Percentiles rank a stretch among this genome's conserved stretches.
phyloP scores from a whole-genome alignment of 345 rosid species.

The Populus davidiana region DNA sequence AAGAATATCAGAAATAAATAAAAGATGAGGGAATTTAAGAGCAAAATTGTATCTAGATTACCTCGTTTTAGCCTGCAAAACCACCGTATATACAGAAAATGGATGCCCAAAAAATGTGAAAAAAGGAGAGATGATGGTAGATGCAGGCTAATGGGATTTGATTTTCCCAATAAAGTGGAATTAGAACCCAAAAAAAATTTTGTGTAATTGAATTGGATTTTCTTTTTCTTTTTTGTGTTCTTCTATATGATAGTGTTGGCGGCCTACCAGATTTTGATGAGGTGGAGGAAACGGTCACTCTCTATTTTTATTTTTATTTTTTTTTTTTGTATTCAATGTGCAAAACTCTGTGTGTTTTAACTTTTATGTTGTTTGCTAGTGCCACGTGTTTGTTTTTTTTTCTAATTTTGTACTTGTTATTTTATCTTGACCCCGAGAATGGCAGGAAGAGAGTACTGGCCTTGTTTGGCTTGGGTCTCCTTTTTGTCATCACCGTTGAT shows the following conservation, averaged over 20 bases:
- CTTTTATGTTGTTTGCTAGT: too few species aligned
- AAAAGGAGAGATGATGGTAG: conserved; percentile 18
- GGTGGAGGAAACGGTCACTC: conserved; percentile 46
- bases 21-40: conserved; percentile 9
- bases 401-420: too few species aligned
- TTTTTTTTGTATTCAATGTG: background rate
- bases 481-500: too few species aligned
- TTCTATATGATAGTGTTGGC: conserved; percentile 1
- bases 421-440: too few species aligned
- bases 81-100: conserved; percentile 17
- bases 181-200: background rate
- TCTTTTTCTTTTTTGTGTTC: background rate
- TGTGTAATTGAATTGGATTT: background rate
- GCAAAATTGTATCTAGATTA: background rate
- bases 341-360: too few species aligned
- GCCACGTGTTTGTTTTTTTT: too few species aligned
- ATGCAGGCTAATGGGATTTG: conserved; percentile 26
- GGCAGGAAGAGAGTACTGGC: too few species aligned
- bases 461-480: too few species aligned
- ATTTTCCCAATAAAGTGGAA: conserved; percentile 17
- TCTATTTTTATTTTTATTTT: background rate
- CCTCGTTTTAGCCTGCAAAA: conserved; percentile 32
- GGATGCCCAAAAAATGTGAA: background rate
- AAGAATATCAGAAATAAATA: background rate
- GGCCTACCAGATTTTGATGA: conserved; percentile 25